Conservation (phyloP, 371 early-diverging fungal genomes). For the Actinomortierella wolfii region DNA sequence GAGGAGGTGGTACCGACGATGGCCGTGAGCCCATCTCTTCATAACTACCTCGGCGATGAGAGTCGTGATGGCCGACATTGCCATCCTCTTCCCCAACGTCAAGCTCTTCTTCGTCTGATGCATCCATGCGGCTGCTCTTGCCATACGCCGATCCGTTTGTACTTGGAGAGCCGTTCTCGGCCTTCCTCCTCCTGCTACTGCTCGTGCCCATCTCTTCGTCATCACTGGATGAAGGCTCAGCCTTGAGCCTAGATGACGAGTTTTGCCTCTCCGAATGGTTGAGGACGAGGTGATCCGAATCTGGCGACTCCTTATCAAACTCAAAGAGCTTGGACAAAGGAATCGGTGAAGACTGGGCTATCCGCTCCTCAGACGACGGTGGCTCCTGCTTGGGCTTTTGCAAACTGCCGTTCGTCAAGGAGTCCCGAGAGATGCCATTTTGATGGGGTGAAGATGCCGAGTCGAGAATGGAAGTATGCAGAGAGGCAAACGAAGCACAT, state of each 20-base stretch:
- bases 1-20: constrained; percentile 11
- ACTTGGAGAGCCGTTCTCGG: background rate
- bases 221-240: constrained; percentile 1
- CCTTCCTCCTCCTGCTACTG: too few relatives aligned
- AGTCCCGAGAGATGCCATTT: constrained; percentile 4
- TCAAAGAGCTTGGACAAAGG: constrained; percentile 43
- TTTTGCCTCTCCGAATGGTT: constrained; percentile 31
- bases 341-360: constrained; percentile 29
- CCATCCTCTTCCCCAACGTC: constrained; percentile 27
- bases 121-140: constrained; percentile 5
- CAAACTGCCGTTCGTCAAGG: background rate
- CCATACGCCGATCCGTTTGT: constrained; percentile 1
- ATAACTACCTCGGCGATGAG: background rate
- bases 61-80: constrained; percentile 4
- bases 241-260: too few relatives aligned
- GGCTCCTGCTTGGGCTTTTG: constrained; percentile 17
- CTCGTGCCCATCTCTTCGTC: constrained; percentile 1
- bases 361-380: constrained; percentile 13
- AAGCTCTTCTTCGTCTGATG: constrained; percentile 35
- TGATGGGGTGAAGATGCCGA: constrained; percentile 4
- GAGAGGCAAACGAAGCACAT: constrained; percentile 27
- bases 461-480: constrained; percentile 19
- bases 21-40: too few relatives aligned
- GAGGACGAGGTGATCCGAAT: constrained; percentile 27
- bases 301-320: constrained; percentile 38